Evolutionary conservation across 1,284 basidiomycete species (phyloP).

Genomic region (Trichosporon inkin): DNA sequence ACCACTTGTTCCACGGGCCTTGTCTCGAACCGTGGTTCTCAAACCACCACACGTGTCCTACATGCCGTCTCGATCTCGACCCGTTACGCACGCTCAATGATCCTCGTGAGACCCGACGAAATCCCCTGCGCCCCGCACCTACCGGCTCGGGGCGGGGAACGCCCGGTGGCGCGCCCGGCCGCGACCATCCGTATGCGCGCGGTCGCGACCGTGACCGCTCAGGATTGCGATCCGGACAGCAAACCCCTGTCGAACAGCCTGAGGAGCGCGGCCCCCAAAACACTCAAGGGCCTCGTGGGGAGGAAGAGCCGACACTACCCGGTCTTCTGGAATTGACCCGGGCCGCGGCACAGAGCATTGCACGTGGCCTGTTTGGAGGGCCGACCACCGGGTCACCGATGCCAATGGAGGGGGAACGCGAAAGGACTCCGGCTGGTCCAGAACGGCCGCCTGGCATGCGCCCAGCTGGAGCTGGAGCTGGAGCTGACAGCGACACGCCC

Average conservation of each 20-base stretch:
- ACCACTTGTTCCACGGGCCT: slow-evolving; percentile 46
- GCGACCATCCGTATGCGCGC: slow-evolving; percentile 30
- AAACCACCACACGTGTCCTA: slow-evolving; percentile 47
- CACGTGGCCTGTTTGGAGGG: slow-evolving; percentile 18
- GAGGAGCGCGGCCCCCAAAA: background rate
- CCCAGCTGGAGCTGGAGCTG: background rate
- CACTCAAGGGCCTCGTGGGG: background rate
- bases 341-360: background rate
- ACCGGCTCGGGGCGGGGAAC: slow-evolving; percentile 24
- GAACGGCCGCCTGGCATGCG: background rate
- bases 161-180: slow-evolving; percentile 17
- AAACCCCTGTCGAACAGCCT: slow-evolving; percentile 6
- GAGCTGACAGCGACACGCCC: background rate
- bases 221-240: background rate
- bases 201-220: slow-evolving; percentile 14
- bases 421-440: background rate
- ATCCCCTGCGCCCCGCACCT: slow-evolving; percentile 27
- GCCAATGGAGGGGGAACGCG: slow-evolving; percentile 20
- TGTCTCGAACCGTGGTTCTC: slow-evolving; percentile 48
- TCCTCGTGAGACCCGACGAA: slow-evolving; percentile 23
- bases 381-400: slow-evolving; percentile 26
- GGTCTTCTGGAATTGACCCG: slow-evolving; percentile 1
- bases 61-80: slow-evolving; percentile 49
- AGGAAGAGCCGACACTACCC: background rate
- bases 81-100: slow-evolving; percentile 41